phyloP scores from a whole-genome alignment of 2,329 filamentous ascomycete species.

The Xylariaceae sp. region DNA sequence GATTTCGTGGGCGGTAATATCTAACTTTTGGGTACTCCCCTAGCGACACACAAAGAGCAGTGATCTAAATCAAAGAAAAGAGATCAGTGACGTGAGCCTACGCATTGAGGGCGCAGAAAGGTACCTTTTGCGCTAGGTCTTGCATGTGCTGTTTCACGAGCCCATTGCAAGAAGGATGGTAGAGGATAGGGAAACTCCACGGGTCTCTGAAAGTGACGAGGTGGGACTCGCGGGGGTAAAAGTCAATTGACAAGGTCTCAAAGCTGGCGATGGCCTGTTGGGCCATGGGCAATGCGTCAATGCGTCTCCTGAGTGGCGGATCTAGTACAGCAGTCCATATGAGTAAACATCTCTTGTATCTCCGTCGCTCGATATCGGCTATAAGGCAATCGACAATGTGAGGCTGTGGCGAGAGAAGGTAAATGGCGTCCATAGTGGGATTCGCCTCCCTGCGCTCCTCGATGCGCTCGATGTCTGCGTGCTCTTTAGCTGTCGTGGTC shows the following conservation, averaged over 20 bases:
- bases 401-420: constrained; percentile 78
- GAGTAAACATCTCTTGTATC: constrained; percentile 75
- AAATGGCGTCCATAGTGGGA: constrained; percentile 89
- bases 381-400: constrained; percentile 92
- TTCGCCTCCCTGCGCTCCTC: constrained; percentile 80
- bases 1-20: constrained; percentile 74
- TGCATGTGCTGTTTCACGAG: constrained; percentile 81
- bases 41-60: constrained; percentile 83
- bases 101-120: not conserved
- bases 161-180: constrained; percentile 83
- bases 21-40: constrained; percentile 91
- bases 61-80: constrained; percentile 53
- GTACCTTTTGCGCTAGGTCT: constrained; percentile 79
- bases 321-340: constrained; percentile 81
- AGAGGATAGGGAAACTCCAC: constrained; percentile 91
- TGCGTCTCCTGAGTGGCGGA: constrained; percentile 64
- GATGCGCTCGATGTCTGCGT: constrained; percentile 85
- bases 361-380: constrained; percentile 80
- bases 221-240: constrained; percentile 85
- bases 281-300: constrained; percentile 67
- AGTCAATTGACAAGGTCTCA: constrained; percentile 81
- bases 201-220: constrained; percentile 89
- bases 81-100: not conserved
- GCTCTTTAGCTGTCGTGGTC: constrained; percentile 23
- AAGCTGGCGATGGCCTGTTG: constrained; percentile 75